Percentiles rank a stretch among this genome's conserved stretches.
Evolutionary conservation across 2,329 filamentous ascomycete genomes (phyloP).

Genomic region (Ascochyta pisi): DNA sequence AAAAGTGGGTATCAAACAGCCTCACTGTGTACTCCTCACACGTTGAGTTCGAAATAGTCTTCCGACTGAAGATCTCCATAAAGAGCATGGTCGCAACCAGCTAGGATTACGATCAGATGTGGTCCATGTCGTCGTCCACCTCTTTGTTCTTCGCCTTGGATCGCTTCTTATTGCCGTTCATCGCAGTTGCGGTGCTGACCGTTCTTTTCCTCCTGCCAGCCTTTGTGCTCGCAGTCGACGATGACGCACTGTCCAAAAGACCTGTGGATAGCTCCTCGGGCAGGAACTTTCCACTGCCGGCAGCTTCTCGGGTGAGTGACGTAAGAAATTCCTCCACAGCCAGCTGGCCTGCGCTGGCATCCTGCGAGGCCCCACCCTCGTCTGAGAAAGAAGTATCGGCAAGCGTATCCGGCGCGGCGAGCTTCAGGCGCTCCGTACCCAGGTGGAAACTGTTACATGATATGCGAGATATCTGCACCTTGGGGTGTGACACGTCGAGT

Average conservation of each 20-base stretch:
- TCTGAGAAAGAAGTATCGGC: slow-evolving; percentile 35
- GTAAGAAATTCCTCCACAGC: slow-evolving; percentile 43
- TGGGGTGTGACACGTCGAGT: slow-evolving; percentile 49
- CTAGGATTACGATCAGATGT: neutral
- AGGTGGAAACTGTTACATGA: slow-evolving; percentile 53
- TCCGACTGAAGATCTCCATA: neutral
- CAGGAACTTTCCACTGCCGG: slow-evolving; percentile 42
- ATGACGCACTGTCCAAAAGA: slow-evolving; percentile 30
- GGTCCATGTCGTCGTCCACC: slow-evolving; percentile 21
- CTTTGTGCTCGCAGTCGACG: slow-evolving; percentile 29
- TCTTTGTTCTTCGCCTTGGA: slow-evolving; percentile 21
- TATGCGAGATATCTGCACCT: slow-evolving; percentile 51
- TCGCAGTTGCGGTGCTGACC: slow-evolving; percentile 31
- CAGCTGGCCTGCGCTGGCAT: slow-evolving; percentile 40
- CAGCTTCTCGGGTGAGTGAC: slow-evolving; percentile 42
- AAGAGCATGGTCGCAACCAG: neutral
- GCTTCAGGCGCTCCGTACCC: slow-evolving; percentile 49
- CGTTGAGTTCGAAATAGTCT: neutral
- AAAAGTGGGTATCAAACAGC: neutral
- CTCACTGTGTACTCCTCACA: neutral
- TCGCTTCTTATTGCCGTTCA: slow-evolving; percentile 33
- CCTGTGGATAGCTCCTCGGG: slow-evolving; percentile 23
- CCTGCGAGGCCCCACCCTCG: slow-evolving; percentile 28
- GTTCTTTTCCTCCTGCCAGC: slow-evolving; percentile 35
- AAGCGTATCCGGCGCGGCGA: slow-evolving; percentile 38